Evolutionary conservation across 176 grass and related monocot species (phyloP).

Genomic region (Eragrostis nindensis): DNA sequence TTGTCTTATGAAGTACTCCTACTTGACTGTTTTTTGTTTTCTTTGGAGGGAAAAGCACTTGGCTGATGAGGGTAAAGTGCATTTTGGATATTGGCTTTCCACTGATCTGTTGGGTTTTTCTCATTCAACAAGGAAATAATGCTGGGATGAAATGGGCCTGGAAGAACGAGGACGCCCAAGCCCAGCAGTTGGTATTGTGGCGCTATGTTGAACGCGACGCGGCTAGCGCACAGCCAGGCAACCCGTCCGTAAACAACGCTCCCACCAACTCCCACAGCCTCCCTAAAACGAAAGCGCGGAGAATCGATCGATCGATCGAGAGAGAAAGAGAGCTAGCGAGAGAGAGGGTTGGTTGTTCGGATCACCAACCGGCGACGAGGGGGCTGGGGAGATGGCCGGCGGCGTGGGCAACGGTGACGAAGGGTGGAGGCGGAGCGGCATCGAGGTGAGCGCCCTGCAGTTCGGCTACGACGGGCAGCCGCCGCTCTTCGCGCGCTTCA

Average conservation of each 20-base stretch:
- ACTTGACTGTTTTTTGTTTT: too few relatives aligned
- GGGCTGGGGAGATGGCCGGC: slow-evolving; percentile 15
- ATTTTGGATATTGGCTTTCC: not conserved
- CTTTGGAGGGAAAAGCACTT: too few relatives aligned
- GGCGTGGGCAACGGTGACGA: slow-evolving; percentile 19
- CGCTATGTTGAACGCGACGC: slow-evolving; percentile 2
- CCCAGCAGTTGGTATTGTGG: not conserved
- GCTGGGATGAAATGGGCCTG: not conserved
- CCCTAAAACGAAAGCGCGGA: slow-evolving; percentile 11
- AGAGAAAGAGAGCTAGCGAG: not conserved
- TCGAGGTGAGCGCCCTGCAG: slow-evolving; percentile 77
- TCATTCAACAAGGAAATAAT: too few relatives aligned
- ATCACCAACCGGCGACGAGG: slow-evolving; percentile 23
- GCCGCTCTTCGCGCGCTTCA: slow-evolving; percentile 77
- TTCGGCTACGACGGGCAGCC: slow-evolving; percentile 81
- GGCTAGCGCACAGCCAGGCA: slow-evolving; percentile 24
- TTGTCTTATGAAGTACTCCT: not conserved
- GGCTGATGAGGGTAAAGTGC: not conserved
- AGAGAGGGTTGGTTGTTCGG: slow-evolving; percentile 9
- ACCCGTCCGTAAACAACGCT: not conserved
- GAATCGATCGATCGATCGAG: not conserved
- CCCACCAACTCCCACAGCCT: slow-evolving; percentile 38
- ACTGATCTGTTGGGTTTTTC: too few relatives aligned
- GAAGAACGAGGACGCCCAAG: not conserved
- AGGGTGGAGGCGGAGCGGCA: slow-evolving; percentile 65